These are phyloP conservation scores for Botrytis elliptica DNA, from an alignment of 2,329 filamentous ascomycete species.

Conservation along the genomic window DNA sequence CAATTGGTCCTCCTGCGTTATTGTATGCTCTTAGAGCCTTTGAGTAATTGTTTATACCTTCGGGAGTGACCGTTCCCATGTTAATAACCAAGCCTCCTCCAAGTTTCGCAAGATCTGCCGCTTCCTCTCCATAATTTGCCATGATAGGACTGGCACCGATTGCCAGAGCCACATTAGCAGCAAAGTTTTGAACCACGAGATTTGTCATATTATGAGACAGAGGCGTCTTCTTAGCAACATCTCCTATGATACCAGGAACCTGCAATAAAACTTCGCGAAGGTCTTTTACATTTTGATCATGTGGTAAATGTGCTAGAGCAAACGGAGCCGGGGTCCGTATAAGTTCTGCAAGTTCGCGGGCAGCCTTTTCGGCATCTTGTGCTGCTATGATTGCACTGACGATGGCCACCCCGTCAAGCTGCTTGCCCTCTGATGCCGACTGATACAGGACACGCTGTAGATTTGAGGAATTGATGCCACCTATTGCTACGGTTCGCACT, in stretches of 20 bases:
- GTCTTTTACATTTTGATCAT: slow-evolving; percentile 27
- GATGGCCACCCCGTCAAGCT: slow-evolving; percentile 78
- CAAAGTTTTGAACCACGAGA: slow-evolving; percentile 90
- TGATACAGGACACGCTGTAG: slow-evolving; percentile 72
- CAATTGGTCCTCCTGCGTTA: slow-evolving; percentile 66
- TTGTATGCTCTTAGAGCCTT: slow-evolving; percentile 83
- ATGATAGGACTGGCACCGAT: slow-evolving; percentile 91
- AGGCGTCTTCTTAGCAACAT: slow-evolving; percentile 63
- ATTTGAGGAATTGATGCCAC: slow-evolving; percentile 79
- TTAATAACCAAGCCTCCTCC: slow-evolving; percentile 84
- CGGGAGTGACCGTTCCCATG: slow-evolving; percentile 86
- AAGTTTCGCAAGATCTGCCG: slow-evolving; percentile 72
- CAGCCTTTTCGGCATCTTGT: slow-evolving; percentile 61
- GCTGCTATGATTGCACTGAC: slow-evolving; percentile 86
- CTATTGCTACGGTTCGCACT: slow-evolving; percentile 76
- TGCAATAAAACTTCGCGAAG: slow-evolving; percentile 31
- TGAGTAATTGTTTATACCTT: slow-evolving; percentile 68
- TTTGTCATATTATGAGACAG: slow-evolving; percentile 98
- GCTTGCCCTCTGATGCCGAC: slow-evolving; percentile 53
- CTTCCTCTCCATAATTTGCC: slow-evolving; percentile 84
- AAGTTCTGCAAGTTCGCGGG: slow-evolving; percentile 57
- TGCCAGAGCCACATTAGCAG: slow-evolving; percentile 83
- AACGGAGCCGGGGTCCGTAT: slow-evolving; percentile 44
- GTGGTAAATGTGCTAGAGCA: slow-evolving; percentile 24
- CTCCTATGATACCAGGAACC: slow-evolving; percentile 50